These are phyloP conservation scores for Sanchytrium tribonematis DNA, from an alignment of 371 early-diverging fungal genomes.

Conservation along the genomic window DNA sequence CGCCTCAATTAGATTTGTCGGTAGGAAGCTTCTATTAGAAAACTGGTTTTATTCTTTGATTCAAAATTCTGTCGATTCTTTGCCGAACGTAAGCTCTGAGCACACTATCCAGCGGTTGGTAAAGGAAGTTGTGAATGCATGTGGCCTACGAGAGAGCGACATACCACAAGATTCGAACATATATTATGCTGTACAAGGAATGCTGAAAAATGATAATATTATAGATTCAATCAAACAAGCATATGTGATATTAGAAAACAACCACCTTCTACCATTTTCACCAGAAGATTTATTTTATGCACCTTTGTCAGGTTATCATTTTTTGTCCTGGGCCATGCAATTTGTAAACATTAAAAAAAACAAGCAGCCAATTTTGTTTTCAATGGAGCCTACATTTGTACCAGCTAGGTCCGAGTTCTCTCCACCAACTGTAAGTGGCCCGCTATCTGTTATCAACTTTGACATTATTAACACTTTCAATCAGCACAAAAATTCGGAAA, in stretches of 20 bases:
- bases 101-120: background rate
- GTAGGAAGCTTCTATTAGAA: background rate
- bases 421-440: background rate
- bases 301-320: background rate
- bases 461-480: background rate
- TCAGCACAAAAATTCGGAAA: background rate
- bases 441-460: background rate
- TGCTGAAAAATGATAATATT: background rate
- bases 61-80: background rate
- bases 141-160: background rate
- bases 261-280: background rate
- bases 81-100: background rate
- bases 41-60: background rate
- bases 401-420: background rate
- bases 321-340: background rate
- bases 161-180: background rate
- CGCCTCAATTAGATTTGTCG: background rate
- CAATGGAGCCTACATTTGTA: background rate
- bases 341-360: background rate
- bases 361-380: background rate
- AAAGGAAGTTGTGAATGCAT: background rate
- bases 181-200: background rate
- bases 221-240: background rate
- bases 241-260: background rate
- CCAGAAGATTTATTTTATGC: background rate